phyloP scores from a whole-genome alignment of 106 monocot species.

The Dendrobium catenatum region DNA sequence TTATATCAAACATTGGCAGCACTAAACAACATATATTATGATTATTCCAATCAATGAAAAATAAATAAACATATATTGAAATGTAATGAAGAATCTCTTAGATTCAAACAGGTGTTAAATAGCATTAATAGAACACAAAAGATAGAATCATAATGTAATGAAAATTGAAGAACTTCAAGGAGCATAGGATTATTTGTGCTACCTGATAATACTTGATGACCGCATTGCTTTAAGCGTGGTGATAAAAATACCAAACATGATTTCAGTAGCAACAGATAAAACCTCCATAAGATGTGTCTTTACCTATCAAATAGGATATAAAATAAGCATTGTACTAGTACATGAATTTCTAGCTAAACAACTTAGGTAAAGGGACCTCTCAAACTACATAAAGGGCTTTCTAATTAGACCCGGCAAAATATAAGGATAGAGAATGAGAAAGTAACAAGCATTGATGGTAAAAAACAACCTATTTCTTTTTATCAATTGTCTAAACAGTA shows the following conservation, averaged over 20 bases:
- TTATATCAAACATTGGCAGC: not conserved
- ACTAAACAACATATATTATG: not conserved
- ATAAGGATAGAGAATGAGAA: not conserved
- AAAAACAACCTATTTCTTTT: not conserved
- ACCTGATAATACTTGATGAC: constrained; percentile 25
- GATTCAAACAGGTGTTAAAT: not conserved
- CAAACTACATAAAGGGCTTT: not conserved
- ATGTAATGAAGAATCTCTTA: constrained; percentile 5
- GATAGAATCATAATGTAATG: not conserved
- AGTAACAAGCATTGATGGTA: not conserved
- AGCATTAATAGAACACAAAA: not conserved
- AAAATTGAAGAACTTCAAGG: not conserved
- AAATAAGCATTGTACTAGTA: not conserved
- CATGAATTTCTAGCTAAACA: not conserved
- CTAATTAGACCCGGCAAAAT: not conserved
- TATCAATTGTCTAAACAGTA: not conserved
- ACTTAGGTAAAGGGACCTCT: not conserved
- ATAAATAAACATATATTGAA: not conserved
- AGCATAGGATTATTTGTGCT: not conserved
- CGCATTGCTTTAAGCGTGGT: constrained; percentile 20
- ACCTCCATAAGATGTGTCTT: constrained; percentile 24
- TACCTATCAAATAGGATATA: constrained; percentile 19
- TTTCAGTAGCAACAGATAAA: constrained; percentile 28
- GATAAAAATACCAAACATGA: constrained; percentile 36
- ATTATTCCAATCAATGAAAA: not conserved